Evolutionary conservation across 2,329 filamentous ascomycete species (phyloP).

Genomic region (Cladophialophora psammophila): DNA sequence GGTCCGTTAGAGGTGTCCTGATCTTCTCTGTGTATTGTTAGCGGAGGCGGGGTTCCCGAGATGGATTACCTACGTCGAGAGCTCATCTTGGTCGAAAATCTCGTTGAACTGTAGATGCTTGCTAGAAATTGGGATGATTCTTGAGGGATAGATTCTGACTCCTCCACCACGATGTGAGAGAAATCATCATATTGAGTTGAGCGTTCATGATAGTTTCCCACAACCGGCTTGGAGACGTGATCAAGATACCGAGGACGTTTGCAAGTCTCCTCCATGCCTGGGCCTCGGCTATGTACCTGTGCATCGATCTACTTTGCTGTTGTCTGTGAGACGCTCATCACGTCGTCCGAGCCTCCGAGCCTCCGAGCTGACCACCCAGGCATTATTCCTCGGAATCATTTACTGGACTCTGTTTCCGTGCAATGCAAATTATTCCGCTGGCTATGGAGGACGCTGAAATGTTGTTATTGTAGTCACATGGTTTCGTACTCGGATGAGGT

Average conservation of each 20-base stretch:
- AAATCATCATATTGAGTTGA: not conserved
- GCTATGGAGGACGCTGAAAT: no score
- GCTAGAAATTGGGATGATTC: not conserved
- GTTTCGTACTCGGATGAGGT: no score
- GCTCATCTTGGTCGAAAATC: not conserved
- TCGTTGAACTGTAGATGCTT: not conserved
- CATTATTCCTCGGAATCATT: no score
- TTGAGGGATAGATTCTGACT: not conserved
- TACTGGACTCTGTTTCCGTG: no score
- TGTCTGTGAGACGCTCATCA: not conserved
- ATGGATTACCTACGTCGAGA: not conserved
- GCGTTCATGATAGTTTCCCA: not conserved
- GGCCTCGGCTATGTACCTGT: not conserved
- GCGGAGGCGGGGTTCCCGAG: no score
- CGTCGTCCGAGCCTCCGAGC: not conserved
- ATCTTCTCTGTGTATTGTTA: not conserved
- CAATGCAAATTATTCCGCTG: no score
- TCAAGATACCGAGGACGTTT: not conserved
- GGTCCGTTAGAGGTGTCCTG: slow-evolving; percentile 71
- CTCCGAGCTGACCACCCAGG: no score
- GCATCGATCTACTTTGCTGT: not conserved
- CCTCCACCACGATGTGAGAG: not conserved
- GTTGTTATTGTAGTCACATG: no score
- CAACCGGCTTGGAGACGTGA: not conserved
- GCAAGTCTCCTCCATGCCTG: not conserved